Conservation (phyloP, 2,329 filamentous ascomycete species). For the Juglanconis juglandina region DNA sequence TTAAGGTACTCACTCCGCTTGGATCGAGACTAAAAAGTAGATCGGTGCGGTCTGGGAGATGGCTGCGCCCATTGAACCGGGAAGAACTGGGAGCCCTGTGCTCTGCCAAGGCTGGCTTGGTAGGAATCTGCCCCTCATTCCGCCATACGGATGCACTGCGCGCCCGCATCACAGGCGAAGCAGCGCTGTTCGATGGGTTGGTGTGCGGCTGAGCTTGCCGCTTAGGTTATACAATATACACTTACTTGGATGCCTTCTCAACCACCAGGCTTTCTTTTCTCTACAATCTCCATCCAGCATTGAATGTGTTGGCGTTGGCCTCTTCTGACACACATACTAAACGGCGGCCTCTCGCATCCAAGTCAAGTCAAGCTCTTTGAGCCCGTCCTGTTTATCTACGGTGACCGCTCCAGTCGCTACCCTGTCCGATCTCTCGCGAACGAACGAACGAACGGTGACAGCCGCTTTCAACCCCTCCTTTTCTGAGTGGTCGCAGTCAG, state of each 20-base stretch:
- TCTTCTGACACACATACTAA: background rate
- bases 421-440: background rate
- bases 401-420: background rate
- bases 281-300: background rate
- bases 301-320: background rate
- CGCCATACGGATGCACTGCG: background rate
- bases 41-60: too few relatives aligned
- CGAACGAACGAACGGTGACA: background rate
- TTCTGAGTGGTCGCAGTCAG: background rate
- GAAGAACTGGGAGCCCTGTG: too few relatives aligned
- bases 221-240: background rate
- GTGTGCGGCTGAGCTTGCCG: conserved; percentile 3
- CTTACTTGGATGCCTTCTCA: background rate
- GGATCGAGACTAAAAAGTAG: too few relatives aligned
- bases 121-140: background rate
- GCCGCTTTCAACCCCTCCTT: background rate
- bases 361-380: too few relatives aligned
- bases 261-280: background rate
- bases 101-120: too few relatives aligned
- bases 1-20: too few relatives aligned
- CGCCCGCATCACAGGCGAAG: background rate
- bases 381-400: background rate
- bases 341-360: background rate
- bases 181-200: background rate
- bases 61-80: too few relatives aligned